Evolutionary conservation across 768 basidiomycete genomes (phyloP), one percentile per base, ranked within the genome.

Genomic region (Suillus weaverae): DNA sequence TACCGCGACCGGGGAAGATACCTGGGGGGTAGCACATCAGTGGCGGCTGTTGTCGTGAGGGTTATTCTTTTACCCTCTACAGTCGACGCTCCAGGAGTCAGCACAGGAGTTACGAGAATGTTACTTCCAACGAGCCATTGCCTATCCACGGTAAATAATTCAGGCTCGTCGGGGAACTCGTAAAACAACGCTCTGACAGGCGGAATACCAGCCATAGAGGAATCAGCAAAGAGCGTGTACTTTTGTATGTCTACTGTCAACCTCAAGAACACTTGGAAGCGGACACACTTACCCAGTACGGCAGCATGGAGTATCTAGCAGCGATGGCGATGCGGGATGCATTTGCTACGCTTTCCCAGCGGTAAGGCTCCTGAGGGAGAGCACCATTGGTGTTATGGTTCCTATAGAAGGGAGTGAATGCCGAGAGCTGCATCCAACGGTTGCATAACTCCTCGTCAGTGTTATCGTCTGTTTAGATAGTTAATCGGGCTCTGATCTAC

Each of bases 381-480:
- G 89, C 88, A 30, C 85, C 85, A 61, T 78, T 79, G 38, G 81
- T 75, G 66, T 91, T 91, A 73, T 94, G 92, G 73, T 94, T 94
- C 60, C 92, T 81, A 74, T 86, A 92, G 81, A 94, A 94, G 6
- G 92, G 92, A 33, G 84, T 83, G 73, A 94, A 94, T 1, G 91
- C 92, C 4, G 89, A 82, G n/a, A 93, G 82, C 73, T 89, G 87
- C 91, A 91, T 92, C 92, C 92, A 94, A 20, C 92, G 84, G 66
- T 87, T 88, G 76, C 90, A 91, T 11, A 94, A 81, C 72, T 93
- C 91, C 74, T 94, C 92, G 68, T 91, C 85, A 9, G 88, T 87
- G 73, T 93, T 92, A 3, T 79, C 85, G 66, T 64, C 71, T 73
- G 56, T 41, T 7, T 41, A n/a, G n/a, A 41, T 46, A 3, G 2